Percentiles rank a stretch among this genome's conserved stretches.
Evolutionary conservation across 305 asterid species (phyloP).

Genomic region (Fraxinus albicans): DNA sequence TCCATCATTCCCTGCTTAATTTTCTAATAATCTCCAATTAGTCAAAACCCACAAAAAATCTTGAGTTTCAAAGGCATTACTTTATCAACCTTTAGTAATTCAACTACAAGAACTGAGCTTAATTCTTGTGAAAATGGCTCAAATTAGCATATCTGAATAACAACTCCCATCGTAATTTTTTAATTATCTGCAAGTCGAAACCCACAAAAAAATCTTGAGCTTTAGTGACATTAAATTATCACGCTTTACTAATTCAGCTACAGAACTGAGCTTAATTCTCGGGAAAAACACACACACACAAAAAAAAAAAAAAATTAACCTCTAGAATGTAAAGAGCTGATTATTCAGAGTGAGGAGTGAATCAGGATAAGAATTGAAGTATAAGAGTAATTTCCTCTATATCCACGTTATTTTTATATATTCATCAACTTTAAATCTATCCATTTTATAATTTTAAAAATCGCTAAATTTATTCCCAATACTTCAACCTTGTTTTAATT

Average conservation of each 20-base stretch:
- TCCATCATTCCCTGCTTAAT: not conserved
- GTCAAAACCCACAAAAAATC: constrained; percentile 13
- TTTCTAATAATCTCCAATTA: not conserved
- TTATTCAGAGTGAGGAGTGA: not conserved
- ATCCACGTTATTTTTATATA: too few relatives aligned
- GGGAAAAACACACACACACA: not conserved
- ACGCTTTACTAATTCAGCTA: constrained; percentile 9
- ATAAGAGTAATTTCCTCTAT: constrained; percentile 27
- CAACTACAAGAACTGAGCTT: not conserved
- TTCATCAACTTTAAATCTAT: too few relatives aligned
- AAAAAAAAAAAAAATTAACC: not conserved
- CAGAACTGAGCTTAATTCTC: not conserved
- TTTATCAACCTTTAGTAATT: constrained; percentile 8
- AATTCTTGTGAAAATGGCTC: not conserved
- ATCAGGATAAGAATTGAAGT: not conserved
- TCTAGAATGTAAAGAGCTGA: constrained; percentile 7
- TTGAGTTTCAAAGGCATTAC: not conserved
- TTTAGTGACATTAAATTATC: not conserved
- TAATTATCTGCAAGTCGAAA: not conserved
- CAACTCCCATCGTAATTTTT: not conserved
- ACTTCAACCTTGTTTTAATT: too few relatives aligned
- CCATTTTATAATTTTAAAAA: too few relatives aligned
- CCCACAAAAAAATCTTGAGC: constrained; percentile 14
- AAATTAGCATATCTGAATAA: not conserved
- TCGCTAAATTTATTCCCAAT: too few relatives aligned